Percentiles rank a stretch among this genome's conserved stretches.
Evolutionary conservation across 2,329 filamentous ascomycete genomes (phyloP).

Genomic region (Pseudocercospora vitis): DNA sequence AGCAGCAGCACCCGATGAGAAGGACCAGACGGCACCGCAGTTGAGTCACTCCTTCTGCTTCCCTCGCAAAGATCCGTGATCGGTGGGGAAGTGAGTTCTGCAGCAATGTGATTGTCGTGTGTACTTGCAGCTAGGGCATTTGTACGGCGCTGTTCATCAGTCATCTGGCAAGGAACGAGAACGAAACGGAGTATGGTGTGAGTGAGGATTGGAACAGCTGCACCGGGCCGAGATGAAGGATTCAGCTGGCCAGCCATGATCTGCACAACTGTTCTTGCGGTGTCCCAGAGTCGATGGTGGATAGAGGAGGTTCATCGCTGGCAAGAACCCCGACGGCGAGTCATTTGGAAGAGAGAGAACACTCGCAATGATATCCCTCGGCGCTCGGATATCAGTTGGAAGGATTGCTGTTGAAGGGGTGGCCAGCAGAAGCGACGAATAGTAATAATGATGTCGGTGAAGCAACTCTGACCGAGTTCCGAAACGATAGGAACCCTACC

Average conservation of each 20-base stretch:
- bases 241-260: background rate
- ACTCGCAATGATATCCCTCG: no score
- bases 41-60: background rate
- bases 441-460: background rate
- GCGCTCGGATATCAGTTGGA: no score
- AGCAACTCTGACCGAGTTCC: no score
- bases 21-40: background rate
- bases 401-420: no score
- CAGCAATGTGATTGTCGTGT: conserved; percentile 1
- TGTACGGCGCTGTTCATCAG: background rate
- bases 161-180: conserved; percentile 3
- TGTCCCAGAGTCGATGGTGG: background rate
- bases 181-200: background rate
- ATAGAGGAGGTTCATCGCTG: no score
- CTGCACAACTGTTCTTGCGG: background rate
- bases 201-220: conserved; percentile 3
- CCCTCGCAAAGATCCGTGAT: background rate
- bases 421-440: no score
- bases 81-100: background rate
- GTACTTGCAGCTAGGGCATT: no score
- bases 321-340: no score
- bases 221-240: conserved; percentile 4
- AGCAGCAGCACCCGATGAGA: background rate
- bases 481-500: no score
- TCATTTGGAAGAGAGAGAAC: no score